A percentile compares a stretch with the other conserved stretches of the same genome.
These are phyloP conservation scores for Aplosporella prunicola DNA, from an alignment of 2,329 filamentous ascomycete species.

Conservation along the genomic window DNA sequence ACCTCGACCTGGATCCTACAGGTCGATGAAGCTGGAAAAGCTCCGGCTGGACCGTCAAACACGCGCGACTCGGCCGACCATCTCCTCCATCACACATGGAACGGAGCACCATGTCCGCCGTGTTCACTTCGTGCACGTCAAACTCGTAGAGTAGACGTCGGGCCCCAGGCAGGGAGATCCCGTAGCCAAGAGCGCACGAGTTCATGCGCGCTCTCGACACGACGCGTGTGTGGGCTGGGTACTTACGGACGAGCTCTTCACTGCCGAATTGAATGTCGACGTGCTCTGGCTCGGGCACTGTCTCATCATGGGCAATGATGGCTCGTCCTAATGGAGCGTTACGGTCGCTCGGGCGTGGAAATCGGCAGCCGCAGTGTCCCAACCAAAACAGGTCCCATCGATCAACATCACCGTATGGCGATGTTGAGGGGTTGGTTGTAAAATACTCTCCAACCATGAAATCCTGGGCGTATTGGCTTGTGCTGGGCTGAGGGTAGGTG, in stretches of 20 bases:
- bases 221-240: conserved; percentile 14
- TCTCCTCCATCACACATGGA: conserved; percentile 21
- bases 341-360: conserved; percentile 9
- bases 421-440: conserved; percentile 12
- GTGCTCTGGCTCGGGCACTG: conserved; percentile 16
- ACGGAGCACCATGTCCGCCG: conserved; percentile 27
- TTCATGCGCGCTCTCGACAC: conserved; percentile 11
- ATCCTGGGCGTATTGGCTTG: conserved; percentile 2
- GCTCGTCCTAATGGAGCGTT: conserved; percentile 16
- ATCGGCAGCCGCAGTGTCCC: conserved; percentile 25
- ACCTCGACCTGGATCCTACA: conserved; percentile 5
- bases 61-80: conserved; percentile 13
- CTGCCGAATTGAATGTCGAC: conserved; percentile 16
- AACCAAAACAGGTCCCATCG: conserved; percentile 30
- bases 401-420: conserved; percentile 24
- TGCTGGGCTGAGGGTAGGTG: conserved; percentile 12
- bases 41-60: conserved; percentile 20
- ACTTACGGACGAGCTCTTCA: conserved; percentile 2
- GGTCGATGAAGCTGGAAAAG: conserved; percentile 18
- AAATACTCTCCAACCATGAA: conserved; percentile 11
- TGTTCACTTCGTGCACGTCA: conserved; percentile 16
- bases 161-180: conserved; percentile 14
- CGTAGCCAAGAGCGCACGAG: conserved; percentile 13
- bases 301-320: conserved; percentile 15
- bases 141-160: conserved; percentile 22